phyloP scores from a whole-genome alignment of 805 yeast species.

The Komagataella ulmi region DNA sequence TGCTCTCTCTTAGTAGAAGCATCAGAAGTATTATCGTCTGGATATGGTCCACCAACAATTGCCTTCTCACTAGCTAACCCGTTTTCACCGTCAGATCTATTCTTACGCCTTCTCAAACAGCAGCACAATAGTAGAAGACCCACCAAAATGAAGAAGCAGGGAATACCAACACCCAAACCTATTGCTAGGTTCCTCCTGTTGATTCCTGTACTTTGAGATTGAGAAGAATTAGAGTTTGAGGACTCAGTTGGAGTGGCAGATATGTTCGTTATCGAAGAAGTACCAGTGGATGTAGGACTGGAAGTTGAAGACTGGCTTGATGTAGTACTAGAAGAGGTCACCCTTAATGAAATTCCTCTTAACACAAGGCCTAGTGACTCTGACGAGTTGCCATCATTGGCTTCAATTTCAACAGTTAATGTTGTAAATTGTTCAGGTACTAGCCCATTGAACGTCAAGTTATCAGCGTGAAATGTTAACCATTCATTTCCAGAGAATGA shows the following conservation, averaged over 20 bases:
- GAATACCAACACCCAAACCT: conserved; percentile 83
- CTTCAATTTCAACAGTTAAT: conserved; percentile 24
- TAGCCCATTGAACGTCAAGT: conserved; percentile 55
- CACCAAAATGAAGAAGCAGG: conserved; percentile 39
- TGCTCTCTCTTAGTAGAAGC: conserved; percentile 6
- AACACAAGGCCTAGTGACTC: conserved; percentile 36
- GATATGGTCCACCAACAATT: conserved; percentile 18
- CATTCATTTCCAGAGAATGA: conserved; percentile 33
- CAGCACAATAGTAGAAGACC: conserved; percentile 38
- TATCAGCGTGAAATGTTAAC: conserved; percentile 48
- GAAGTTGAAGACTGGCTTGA: conserved; percentile 14
- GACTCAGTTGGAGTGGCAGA: conserved; percentile 14
- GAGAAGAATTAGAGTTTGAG: conserved; percentile 13
- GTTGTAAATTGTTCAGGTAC: conserved; percentile 39
- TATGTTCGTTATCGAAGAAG: conserved; percentile 16
- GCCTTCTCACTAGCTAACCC: conserved; percentile 9
- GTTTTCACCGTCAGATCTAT: conserved; percentile 17
- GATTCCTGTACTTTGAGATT: conserved; percentile 6
- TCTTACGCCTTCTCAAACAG: conserved; percentile 31
- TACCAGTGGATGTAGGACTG: conserved; percentile 12
- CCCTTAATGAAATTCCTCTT: conserved; percentile 28
- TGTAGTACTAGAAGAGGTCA: conserved; percentile 10
- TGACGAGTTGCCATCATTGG: conserved; percentile 16
- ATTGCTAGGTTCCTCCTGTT: conserved; percentile 58
- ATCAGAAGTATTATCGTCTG: conserved; percentile 4